These are phyloP conservation scores for Chaetoscypha palmicola DNA, from an alignment of 2,329 filamentous ascomycete genomes.

Conservation along the genomic window DNA sequence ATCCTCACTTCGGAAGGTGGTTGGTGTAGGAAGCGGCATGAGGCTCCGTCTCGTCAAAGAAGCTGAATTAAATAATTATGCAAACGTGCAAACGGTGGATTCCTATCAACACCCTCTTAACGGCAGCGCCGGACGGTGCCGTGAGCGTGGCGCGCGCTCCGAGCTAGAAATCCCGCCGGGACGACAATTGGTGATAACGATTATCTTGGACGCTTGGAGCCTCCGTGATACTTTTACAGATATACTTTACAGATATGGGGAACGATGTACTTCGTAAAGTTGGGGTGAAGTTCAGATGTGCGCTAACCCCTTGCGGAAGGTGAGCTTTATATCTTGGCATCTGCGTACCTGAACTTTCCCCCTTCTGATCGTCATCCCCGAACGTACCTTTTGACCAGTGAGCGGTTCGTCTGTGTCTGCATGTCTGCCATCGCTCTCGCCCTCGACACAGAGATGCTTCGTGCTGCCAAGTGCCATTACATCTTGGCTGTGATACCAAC, in stretches of 20 bases:
- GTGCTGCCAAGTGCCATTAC: conserved; percentile 2
- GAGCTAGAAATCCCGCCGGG: too few species aligned
- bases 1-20: not conserved
- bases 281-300: too few species aligned
- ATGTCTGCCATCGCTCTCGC: too few species aligned
- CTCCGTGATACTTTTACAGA: too few species aligned
- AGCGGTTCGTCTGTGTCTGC: too few species aligned
- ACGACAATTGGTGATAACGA: not conserved
- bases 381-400: not conserved
- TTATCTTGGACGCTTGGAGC: not conserved
- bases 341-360: conserved; percentile 4
- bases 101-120: conserved; percentile 1
- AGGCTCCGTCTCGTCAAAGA: not conserved
- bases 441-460: not conserved
- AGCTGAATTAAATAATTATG: conserved; percentile 1
- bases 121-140: not conserved
- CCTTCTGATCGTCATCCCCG: not conserved
- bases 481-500: conserved; percentile 3
- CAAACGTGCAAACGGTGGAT: not conserved
- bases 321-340: not conserved
- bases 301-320: not conserved
- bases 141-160: not conserved
- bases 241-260: too few species aligned
- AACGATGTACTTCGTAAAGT: too few species aligned
- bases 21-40: not conserved